phyloP scores from a whole-genome alignment of 202 grass and related monocot genomes.

The Panicum virgatum region DNA sequence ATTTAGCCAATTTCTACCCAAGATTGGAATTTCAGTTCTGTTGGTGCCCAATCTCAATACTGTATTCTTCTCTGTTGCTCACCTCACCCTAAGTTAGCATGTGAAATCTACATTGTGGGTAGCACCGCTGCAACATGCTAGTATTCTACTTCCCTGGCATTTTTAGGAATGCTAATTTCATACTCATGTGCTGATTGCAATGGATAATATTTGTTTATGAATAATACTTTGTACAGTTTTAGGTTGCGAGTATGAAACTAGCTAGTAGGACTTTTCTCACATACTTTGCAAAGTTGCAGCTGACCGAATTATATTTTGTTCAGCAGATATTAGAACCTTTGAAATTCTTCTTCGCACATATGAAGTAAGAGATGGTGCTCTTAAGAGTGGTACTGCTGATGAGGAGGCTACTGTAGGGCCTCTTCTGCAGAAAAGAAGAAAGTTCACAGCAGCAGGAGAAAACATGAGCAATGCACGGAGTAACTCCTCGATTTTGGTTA shows the following conservation, averaged over 20 bases:
- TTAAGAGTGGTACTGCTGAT: conserved; percentile 28
- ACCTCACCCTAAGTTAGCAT: not conserved
- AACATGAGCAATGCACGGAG: conserved; percentile 25
- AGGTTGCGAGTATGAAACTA: not conserved
- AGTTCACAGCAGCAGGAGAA: conserved; percentile 13
- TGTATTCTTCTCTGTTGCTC: not conserved
- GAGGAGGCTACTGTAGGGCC: conserved; percentile 44
- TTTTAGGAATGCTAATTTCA: not conserved
- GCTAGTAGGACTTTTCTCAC: not conserved
- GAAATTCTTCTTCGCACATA: conserved; percentile 82
- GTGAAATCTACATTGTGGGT: not conserved
- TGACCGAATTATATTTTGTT: not conserved
- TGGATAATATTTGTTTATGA: not conserved
- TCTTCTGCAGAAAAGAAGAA: conserved; percentile 61
- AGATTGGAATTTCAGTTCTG: not conserved
- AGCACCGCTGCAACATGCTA: not conserved
- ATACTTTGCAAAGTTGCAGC: not conserved
- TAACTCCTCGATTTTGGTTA: conserved; percentile 56
- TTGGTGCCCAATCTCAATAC: not conserved
- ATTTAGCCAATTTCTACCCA: not conserved
- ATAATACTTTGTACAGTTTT: not conserved
- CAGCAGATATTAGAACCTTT: conserved; percentile 89
- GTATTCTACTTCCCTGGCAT: not conserved
- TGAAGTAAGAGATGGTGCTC: conserved; percentile 58
- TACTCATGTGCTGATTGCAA: not conserved